phyloP scores from a whole-genome alignment of 164 flowering plant species.

The Paratinospora sagittata region DNA sequence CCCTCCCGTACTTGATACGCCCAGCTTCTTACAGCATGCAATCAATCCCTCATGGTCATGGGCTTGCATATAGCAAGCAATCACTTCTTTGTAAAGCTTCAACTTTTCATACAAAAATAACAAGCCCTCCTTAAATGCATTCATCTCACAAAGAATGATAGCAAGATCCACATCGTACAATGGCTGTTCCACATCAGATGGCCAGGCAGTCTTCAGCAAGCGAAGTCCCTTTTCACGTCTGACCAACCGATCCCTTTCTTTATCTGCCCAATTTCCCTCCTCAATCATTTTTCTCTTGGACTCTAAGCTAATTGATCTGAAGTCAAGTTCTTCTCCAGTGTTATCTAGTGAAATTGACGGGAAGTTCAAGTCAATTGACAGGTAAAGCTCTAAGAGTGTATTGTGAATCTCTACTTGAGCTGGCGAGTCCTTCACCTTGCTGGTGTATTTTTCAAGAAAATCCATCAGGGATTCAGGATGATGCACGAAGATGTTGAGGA shows the following conservation, averaged over 20 bases:
- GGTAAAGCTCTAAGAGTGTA: conserved; percentile 85
- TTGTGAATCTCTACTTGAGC: conserved; percentile 94
- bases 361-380: conserved; percentile 74
- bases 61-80: conserved; percentile 95
- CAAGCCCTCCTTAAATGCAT: conserved; percentile 74
- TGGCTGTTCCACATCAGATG: conserved; percentile 75
- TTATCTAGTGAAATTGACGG: conserved; percentile 55
- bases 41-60: conserved; percentile 95
- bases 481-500: conserved; percentile 83
- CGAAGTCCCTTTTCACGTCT: conserved; percentile 66
- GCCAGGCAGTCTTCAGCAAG: conserved; percentile 84
- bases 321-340: conserved; percentile 23
- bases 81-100: conserved; percentile 93
- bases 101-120: conserved; percentile 86
- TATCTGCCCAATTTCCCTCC: conserved; percentile 23
- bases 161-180: conserved; percentile 89
- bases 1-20: conserved; percentile 88
- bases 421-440: conserved; percentile 85
- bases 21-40: conserved; percentile 91
- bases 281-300: conserved; percentile 39
- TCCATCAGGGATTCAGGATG: conserved; percentile 87
- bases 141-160: conserved; percentile 93
- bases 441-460: conserved; percentile 76
- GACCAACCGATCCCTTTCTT: conserved; percentile 41
- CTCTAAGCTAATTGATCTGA: conserved; percentile 21